Base-by-base conservation (phyloP, 352 stramenopile genomes). In the Globisporangium middletonii region DNA sequence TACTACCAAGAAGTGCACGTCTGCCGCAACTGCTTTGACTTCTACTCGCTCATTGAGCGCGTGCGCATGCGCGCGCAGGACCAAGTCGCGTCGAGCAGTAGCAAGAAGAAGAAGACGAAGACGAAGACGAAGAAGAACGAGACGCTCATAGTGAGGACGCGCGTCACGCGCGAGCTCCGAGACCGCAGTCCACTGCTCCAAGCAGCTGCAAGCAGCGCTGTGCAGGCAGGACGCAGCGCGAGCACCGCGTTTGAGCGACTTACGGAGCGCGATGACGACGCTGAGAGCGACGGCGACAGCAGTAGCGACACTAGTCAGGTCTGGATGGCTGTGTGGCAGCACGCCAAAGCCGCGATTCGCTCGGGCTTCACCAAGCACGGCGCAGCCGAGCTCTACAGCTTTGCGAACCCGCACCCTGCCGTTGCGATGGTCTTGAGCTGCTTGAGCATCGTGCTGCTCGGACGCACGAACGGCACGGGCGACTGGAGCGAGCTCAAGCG, bases 1-100 rank as follows among this genome's bases (percentile, higher is more conserved):
- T 94, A 90, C 55, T 94, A 94, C 55, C 80, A 90, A 59, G 69
- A 92, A 18, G 76, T 89, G 12, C 78, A 86, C 26, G 80, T 94
- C 2, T 94, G 84, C 43, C 56, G 44, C 18, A 86, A 91, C 54
- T 94, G 84, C 67, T 94, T 88, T 55, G 71, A 72, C 41, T 75
- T 94, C 46, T 94, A 94, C 61, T 86, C 67, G 33, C 71, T 94
- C 13, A 64, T 94, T 12, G 84, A 92, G 55, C 65, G 75, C 27
- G 80, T 89, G 9, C 79, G 84, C 15, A 88, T 89, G 75, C 73
- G 87, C 57, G 70, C 84, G 23, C 60, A 83, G 4, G 51, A 67
- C 42, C 73, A 84, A 51, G 58, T 92, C 0, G 68, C 68, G 0
- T 62, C 53, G 18, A 56, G 41, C 16, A 58, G 48, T 23, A 4